phyloP scores from a whole-genome alignment of 2,329 filamentous ascomycete species.

The Epichloe glyceriae region DNA sequence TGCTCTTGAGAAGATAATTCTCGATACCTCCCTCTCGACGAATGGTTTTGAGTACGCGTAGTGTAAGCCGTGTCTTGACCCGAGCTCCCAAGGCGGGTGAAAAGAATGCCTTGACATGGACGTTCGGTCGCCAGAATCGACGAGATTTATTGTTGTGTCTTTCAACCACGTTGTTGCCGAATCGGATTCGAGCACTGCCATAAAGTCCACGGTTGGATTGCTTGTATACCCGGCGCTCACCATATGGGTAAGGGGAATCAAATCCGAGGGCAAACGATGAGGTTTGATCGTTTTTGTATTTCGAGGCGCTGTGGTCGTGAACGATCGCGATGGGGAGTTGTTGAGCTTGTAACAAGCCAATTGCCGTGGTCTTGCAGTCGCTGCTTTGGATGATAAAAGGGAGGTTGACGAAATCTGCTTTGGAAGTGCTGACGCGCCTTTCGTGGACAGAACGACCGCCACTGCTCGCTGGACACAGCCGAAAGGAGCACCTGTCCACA shows the following conservation, averaged over 20 bases:
- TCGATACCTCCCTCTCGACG: conserved; percentile 82
- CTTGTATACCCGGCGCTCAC: conserved; percentile 58
- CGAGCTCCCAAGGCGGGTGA: conserved; percentile 46
- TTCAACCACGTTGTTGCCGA: conserved; percentile 67
- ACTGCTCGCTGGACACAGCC: conserved; percentile 8
- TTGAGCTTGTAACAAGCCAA: neutral
- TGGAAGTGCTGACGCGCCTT: conserved; percentile 5
- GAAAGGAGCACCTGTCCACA: conserved; percentile 1
- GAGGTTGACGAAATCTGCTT: neutral
- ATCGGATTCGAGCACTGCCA: conserved; percentile 56
- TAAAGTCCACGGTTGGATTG: conserved; percentile 68
- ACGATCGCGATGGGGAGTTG: conserved; percentile 10
- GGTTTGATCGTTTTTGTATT: conserved; percentile 29
- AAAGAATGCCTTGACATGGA: conserved; percentile 55
- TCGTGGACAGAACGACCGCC: conserved; percentile 8
- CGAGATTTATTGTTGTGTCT: conserved; percentile 57
- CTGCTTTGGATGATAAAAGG: neutral
- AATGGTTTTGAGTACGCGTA: conserved; percentile 59
- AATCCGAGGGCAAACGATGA: conserved; percentile 30
- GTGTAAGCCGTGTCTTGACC: conserved; percentile 56
- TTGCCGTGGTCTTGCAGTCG: neutral
- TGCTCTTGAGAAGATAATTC: conserved; percentile 76
- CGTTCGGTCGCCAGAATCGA: conserved; percentile 64
- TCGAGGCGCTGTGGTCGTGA: conserved; percentile 24
- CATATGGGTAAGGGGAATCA: conserved; percentile 63